phyloP scores from a whole-genome alignment of 78 protist genomes.

The Dictyostelium purpureum region DNA sequence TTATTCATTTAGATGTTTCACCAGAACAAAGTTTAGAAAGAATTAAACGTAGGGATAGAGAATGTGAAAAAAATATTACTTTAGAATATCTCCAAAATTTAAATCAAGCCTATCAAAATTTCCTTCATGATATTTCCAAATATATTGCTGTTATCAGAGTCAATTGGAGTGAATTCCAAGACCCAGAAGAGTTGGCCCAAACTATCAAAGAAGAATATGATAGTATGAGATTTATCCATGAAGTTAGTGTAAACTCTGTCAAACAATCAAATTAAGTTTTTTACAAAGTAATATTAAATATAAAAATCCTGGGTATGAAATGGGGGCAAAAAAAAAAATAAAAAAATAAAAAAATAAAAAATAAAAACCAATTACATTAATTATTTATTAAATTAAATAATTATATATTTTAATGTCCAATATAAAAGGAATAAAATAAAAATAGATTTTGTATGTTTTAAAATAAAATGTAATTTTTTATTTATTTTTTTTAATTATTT shows the following conservation, averaged over 20 bases:
- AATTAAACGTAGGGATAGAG: constrained; percentile 74
- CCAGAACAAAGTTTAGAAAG: constrained; percentile 86
- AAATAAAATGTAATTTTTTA: too few relatives aligned
- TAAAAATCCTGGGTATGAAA: too few relatives aligned
- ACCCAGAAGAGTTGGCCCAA: constrained; percentile 40
- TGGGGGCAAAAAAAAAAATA: too few relatives aligned
- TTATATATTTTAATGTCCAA: too few relatives aligned
- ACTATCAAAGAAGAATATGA: constrained; percentile 12
- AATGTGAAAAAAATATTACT: constrained; percentile 79
- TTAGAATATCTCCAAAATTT: constrained; percentile 77
- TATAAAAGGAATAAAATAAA: too few relatives aligned
- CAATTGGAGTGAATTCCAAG: constrained; percentile 71
- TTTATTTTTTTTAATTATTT: too few relatives aligned
- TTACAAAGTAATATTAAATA: too few relatives aligned
- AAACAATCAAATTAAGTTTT: too few relatives aligned
- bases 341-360: too few relatives aligned
- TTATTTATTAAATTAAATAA: too few relatives aligned
- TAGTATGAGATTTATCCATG: background rate
- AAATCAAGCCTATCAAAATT: constrained; percentile 79
- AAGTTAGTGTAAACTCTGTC: too few relatives aligned
- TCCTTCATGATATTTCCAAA: constrained; percentile 69
- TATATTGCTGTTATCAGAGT: constrained; percentile 85
- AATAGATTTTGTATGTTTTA: too few relatives aligned
- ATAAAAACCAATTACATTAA: background rate
- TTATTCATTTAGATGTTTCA: constrained; percentile 87